These are phyloP conservation scores for Parascedosporium putredinis DNA, from an alignment of 2,329 filamentous ascomycete species.

Conservation along the genomic window DNA sequence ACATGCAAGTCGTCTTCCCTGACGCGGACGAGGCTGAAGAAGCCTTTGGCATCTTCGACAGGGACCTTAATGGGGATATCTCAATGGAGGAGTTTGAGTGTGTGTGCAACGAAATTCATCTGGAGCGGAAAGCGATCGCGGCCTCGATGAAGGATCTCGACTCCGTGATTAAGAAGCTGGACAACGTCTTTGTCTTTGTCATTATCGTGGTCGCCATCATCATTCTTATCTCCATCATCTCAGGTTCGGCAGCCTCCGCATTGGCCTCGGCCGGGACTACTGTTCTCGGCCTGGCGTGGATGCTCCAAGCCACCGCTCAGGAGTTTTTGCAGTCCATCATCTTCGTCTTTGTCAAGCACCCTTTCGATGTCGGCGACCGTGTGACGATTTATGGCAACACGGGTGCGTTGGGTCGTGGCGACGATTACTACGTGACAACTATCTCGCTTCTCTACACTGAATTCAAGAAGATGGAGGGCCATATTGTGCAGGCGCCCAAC, in stretches of 20 bases:
- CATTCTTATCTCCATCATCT: constrained; percentile 82
- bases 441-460: constrained; percentile 90
- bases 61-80: constrained; percentile 92
- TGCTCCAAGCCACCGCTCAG: constrained; percentile 85
- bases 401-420: constrained; percentile 64
- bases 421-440: constrained; percentile 94
- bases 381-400: constrained; percentile 88
- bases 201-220: constrained; percentile 71
- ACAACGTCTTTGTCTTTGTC: constrained; percentile 80
- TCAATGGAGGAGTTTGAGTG: constrained; percentile 90
- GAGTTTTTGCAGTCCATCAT: constrained; percentile 91
- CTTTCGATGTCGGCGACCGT: constrained; percentile 90
- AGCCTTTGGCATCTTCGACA: constrained; percentile 88
- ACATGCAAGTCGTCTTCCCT: constrained; percentile 68
- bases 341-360: constrained; percentile 95
- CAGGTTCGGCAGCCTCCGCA: constrained; percentile 78
- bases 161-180: constrained; percentile 82
- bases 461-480: constrained; percentile 97
- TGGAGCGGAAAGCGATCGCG: constrained; percentile 90
- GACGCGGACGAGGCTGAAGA: constrained; percentile 78
- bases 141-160: constrained; percentile 92
- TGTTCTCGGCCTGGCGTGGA: constrained; percentile 83
- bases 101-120: constrained; percentile 86
- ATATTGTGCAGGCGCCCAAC: constrained; percentile 92
- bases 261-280: constrained; percentile 82